Conservation (phyloP, 2,329 filamentous ascomycete species). For the Pestalotiopsis sp. region DNA sequence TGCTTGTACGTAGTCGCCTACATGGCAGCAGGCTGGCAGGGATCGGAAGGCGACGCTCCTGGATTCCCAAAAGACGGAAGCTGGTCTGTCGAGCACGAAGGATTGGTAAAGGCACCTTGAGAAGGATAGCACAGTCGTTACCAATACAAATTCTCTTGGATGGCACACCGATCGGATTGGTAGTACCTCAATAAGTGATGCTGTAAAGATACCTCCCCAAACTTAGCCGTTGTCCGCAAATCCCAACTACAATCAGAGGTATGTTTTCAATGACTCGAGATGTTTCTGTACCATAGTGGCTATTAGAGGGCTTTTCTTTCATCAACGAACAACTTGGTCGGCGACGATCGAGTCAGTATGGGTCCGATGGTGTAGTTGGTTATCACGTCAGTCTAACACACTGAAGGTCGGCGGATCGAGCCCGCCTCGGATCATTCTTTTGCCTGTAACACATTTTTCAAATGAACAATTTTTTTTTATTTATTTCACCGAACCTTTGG, state of each 20-base stretch:
- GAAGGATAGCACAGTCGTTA: neutral
- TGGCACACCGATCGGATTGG: neutral
- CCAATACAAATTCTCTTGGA: neutral
- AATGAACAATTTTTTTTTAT: neutral
- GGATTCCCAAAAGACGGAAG: constrained; percentile 37
- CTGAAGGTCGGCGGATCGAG: constrained; percentile 12
- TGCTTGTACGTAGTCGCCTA: constrained; percentile 32
- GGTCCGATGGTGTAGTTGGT: constrained; percentile 13
- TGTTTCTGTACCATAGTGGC: neutral
- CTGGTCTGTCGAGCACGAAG: constrained; percentile 38
- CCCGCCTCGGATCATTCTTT: constrained; percentile 10
- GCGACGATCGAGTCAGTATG: constrained; percentile 5
- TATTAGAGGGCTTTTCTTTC: neutral
- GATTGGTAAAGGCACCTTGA: constrained; percentile 30
- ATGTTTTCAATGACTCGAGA: neutral
- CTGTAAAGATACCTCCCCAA: too few relatives aligned
- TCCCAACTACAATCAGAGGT: too few relatives aligned
- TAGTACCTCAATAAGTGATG: too few relatives aligned
- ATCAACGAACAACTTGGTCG: neutral
- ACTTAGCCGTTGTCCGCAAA: neutral
- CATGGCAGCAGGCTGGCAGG: constrained; percentile 35
- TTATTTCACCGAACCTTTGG: neutral
- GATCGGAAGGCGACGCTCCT: constrained; percentile 31
- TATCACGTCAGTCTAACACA: constrained; percentile 13
- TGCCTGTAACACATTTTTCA: too few relatives aligned